Conservation (phyloP, 768 basidiomycete genomes). For the Panaeolus cyanescens region DNA sequence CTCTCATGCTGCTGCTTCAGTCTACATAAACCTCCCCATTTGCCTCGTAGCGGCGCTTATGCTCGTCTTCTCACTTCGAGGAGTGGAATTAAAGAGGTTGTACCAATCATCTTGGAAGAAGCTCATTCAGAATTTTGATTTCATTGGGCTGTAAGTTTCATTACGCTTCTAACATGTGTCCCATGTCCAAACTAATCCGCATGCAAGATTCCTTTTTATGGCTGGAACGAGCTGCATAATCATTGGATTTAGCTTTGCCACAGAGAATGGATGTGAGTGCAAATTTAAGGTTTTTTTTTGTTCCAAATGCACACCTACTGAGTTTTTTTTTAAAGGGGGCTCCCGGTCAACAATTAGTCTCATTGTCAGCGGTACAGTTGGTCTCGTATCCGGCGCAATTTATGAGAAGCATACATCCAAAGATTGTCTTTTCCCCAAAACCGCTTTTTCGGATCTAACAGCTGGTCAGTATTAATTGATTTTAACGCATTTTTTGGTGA, state of each 20-base stretch:
- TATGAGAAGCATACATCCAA: constrained; percentile 70
- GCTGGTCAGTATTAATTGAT: constrained; percentile 47
- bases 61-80: constrained; percentile 60
- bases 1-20: constrained; percentile 38
- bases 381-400: constrained; percentile 60
- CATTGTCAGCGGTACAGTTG: constrained; percentile 54
- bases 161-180: not conserved
- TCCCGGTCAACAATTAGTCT: constrained; percentile 60
- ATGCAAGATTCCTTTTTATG: constrained; percentile 68
- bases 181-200: not conserved
- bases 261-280: constrained; percentile 65
- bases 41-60: constrained; percentile 62
- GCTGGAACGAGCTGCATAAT: constrained; percentile 71
- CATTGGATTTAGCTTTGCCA: constrained; percentile 80
- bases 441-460: constrained; percentile 59
- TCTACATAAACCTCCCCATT: constrained; percentile 83
- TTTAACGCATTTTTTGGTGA: constrained; percentile 14
- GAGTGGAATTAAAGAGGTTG: constrained; percentile 47
- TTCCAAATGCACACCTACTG: constrained; percentile 10
- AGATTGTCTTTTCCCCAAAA: constrained; percentile 72
- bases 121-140: constrained; percentile 67
- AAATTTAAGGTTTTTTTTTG: constrained; percentile 2
- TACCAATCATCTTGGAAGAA: constrained; percentile 56
- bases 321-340: constrained; percentile 50
- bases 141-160: constrained; percentile 68